Base-by-base conservation (phyloP, 257 asterid genomes). In the Forsythia suspensa region DNA sequence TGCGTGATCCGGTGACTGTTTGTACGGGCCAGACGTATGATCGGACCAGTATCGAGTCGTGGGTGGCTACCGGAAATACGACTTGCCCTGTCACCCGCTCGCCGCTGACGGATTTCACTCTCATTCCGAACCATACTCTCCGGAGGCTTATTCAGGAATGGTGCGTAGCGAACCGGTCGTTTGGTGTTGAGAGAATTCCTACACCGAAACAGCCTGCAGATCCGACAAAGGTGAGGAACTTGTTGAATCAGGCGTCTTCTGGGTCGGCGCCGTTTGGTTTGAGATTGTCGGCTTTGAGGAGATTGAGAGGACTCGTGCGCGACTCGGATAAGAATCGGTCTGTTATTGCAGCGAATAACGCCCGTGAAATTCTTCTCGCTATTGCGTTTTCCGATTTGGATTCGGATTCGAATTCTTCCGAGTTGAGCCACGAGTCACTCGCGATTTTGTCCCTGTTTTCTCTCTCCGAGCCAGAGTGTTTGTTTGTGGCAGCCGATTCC, bases 21-120 rank as follows among this genome's bases (percentile, higher is more conserved):
- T 94, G 90, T n/a, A 92, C 99, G 70, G 99, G 99, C 77, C 99
- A 96, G 78, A 96, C 99, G 18, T 96, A 94, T 85, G 99, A 96
- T 77, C 97, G 98, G 0, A 20, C 91, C 39, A 96, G 97, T 90
- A 96, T 96, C 3, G 98, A 96, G 55, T 88, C 99, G 0, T 96
- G 99, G 99, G 94, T 96, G 42, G 98, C 95, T n/a, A 96, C 99
- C 83, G 99, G 98, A 3, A 96, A 96, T n/a, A 92, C 91, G 41
- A 96, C 97, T 36, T 96, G 99, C 4, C 99, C 99, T 70, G 99
- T 96, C 4, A 93, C 98, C 0, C 87, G 98, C 39, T 82, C 80
- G 36, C 90, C 93, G 4, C 87, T 96, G 81, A 71, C 88, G 7
- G 99, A 96, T 73, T 96, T 96, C 87, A 88, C 92, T 0, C 89